Evolutionary conservation across 257 asterid genomes (phyloP).

Genomic region (Haberlea rhodopensis): DNA sequence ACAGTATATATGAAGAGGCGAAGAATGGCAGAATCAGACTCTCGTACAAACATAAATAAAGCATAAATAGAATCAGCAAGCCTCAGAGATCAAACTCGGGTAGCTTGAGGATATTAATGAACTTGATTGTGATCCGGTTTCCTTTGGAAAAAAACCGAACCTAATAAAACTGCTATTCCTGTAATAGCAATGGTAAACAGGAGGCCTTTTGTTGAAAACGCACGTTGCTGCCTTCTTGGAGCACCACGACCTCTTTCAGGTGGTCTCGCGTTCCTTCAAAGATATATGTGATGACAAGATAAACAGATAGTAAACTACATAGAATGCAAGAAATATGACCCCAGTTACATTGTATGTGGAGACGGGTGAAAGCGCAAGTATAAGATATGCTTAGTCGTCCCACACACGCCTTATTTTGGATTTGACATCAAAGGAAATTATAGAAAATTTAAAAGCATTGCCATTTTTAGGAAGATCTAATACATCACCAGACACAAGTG

Average conservation of each 20-base stretch:
- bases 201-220: conserved; percentile 54
- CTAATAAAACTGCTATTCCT: conserved; percentile 89
- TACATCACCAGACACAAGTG: not conserved
- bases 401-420: too few relatives aligned
- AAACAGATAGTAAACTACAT: not conserved
- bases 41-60: too few relatives aligned
- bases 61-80: too few relatives aligned
- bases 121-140: conserved; percentile 51
- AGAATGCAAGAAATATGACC: too few relatives aligned
- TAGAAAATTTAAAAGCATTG: too few relatives aligned
- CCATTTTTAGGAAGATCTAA: not conserved
- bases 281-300: not conserved
- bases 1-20: too few relatives aligned
- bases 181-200: conserved; percentile 77
- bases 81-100: too few relatives aligned
- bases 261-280: conserved; percentile 53
- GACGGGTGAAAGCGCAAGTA: too few relatives aligned
- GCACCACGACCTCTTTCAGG: conserved; percentile 57
- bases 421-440: too few relatives aligned
- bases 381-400: too few relatives aligned
- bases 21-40: too few relatives aligned
- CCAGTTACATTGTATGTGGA: too few relatives aligned
- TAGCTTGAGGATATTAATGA: conserved; percentile 32
- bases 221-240: conserved; percentile 75
- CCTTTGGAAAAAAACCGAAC: conserved; percentile 82